These are phyloP conservation scores for Pleurostoma richardsiae DNA, from an alignment of 2,329 filamentous ascomycete genomes.

Conservation along the genomic window DNA sequence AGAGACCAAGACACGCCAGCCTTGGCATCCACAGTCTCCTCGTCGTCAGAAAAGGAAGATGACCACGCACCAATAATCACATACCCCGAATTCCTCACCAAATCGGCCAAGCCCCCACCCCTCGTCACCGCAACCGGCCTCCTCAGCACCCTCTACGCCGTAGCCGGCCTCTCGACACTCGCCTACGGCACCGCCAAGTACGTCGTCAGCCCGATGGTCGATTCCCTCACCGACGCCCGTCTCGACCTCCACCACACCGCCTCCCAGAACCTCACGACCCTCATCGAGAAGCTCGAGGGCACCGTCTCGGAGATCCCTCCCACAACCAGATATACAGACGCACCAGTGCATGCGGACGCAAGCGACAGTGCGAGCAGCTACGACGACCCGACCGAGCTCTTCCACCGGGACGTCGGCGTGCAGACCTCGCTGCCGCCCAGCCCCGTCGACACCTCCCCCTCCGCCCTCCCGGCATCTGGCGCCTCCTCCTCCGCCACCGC, in stretches of 20 bases:
- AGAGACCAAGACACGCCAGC: neutral
- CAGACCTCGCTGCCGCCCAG: conserved; percentile 60
- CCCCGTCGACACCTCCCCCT: conserved; percentile 19
- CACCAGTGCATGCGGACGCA: conserved; percentile 9
- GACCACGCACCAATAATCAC: conserved; percentile 60
- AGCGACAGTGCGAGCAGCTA: conserved; percentile 39
- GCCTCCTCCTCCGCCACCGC: conserved; percentile 13
- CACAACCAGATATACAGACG: conserved; percentile 8
- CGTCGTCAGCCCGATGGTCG: conserved; percentile 59
- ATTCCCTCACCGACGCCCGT: conserved; percentile 45
- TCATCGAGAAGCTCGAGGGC: conserved; percentile 47
- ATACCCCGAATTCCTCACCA: conserved; percentile 65
- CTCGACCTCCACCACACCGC: conserved; percentile 46
- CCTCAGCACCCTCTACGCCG: conserved; percentile 53
- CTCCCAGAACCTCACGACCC: conserved; percentile 34
- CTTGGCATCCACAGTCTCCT: neutral
- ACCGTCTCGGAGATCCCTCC: conserved; percentile 57
- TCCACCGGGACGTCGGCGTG: conserved; percentile 74
- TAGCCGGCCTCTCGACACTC: conserved; percentile 52
- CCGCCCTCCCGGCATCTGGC: conserved; percentile 5
- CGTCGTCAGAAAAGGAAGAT: conserved; percentile 16
- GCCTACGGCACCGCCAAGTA: conserved; percentile 69
- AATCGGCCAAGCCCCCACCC: conserved; percentile 49
- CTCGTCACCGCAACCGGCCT: conserved; percentile 57
- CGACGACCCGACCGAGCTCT: conserved; percentile 70